These are phyloP conservation scores for Cercospora beticola DNA, from an alignment of 2,329 filamentous ascomycete genomes.

Conservation along the genomic window DNA sequence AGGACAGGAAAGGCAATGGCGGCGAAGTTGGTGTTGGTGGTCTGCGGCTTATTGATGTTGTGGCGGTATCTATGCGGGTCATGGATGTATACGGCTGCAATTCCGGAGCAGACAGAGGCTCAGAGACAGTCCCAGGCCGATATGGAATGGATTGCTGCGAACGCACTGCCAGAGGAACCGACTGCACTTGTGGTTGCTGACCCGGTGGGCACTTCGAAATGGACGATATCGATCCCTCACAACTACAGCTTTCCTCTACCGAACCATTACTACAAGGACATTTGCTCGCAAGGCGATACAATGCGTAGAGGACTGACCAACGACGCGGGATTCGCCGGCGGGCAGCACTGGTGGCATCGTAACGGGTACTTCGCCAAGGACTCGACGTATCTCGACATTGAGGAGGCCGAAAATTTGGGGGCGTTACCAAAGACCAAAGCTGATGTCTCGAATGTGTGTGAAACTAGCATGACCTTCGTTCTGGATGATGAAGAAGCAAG, in stretches of 20 bases:
- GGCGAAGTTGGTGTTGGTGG: constrained; percentile 17
- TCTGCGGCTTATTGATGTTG: constrained; percentile 21
- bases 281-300: constrained; percentile 59
- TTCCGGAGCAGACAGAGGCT: not conserved
- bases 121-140: constrained; percentile 34
- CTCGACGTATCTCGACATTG: constrained; percentile 70
- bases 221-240: constrained; percentile 78
- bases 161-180: constrained; percentile 67
- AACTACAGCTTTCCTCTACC: constrained; percentile 65
- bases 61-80: constrained; percentile 22
- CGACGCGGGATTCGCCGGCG: constrained; percentile 1
- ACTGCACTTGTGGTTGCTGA: constrained; percentile 71
- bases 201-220: constrained; percentile 62
- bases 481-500: constrained; percentile 74
- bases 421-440: constrained; percentile 48
- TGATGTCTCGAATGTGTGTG: constrained; percentile 55
- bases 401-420: constrained; percentile 65
- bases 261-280: constrained; percentile 64
- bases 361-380: constrained; percentile 62
- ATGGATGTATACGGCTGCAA: not conserved
- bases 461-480: constrained; percentile 72
- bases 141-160: constrained; percentile 67
- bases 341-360: constrained; percentile 48
- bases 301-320: constrained; percentile 39
- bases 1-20: constrained; percentile 18